Evolutionary conservation across 192 early-diverging fungal genomes (phyloP).

Genomic region (Ramicandelaber brevisporus): DNA sequence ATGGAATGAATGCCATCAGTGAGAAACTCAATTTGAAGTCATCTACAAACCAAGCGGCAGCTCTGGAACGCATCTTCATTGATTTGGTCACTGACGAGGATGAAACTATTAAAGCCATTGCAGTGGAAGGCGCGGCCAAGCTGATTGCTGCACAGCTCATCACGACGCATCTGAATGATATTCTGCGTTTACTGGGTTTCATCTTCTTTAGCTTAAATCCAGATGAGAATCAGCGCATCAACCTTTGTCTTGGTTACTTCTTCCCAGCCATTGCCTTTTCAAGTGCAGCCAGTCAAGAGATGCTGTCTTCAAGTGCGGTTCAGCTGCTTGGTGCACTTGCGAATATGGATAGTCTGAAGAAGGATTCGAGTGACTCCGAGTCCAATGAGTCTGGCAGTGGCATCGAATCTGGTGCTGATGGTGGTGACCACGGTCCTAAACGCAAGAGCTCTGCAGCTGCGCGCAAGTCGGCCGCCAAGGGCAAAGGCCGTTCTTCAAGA

Average conservation of each 20-base stretch:
- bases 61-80: slow-evolving; percentile 19
- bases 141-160: slow-evolving; percentile 29
- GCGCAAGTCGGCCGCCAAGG: no score
- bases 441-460: no score
- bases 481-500: no score
- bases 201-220: slow-evolving; percentile 62
- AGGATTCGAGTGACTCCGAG: slow-evolving; percentile 7
- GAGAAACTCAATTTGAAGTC: slow-evolving; percentile 14
- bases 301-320: slow-evolving; percentile 29
- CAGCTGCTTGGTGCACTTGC: slow-evolving; percentile 8
- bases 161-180: slow-evolving; percentile 11
- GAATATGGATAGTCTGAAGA: slow-evolving; percentile 7
- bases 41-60: slow-evolving; percentile 11
- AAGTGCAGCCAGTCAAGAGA: slow-evolving; percentile 34
- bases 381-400: slow-evolving; percentile 7
- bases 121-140: slow-evolving; percentile 52
- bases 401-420: no score
- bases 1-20: slow-evolving; percentile 15
- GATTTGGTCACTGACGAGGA: slow-evolving; percentile 29
- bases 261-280: slow-evolving; percentile 66
- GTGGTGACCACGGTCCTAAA: no score
- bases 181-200: slow-evolving; percentile 42
- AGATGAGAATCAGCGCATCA: slow-evolving; percentile 29
- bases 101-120: slow-evolving; percentile 33
- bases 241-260: slow-evolving; percentile 77